Evolutionary conservation across 1,284 basidiomycete species (phyloP).

Genomic region (Ceratobasidium sp.): DNA sequence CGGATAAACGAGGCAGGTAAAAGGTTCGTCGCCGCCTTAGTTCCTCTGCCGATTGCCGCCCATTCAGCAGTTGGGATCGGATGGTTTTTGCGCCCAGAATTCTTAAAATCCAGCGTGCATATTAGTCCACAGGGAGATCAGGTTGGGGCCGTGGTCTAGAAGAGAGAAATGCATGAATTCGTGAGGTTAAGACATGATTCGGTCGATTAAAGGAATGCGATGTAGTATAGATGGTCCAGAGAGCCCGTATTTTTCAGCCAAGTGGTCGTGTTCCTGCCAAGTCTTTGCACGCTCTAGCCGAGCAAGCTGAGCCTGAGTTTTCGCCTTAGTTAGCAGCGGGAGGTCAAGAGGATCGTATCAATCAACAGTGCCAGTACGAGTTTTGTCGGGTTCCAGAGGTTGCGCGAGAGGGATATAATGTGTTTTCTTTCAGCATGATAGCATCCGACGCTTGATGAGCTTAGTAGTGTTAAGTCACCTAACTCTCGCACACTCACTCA

Average conservation of each 20-base stretch:
- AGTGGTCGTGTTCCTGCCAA: slow-evolving; percentile 26
- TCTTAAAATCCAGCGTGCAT: slow-evolving; percentile 13
- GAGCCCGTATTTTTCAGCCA: slow-evolving; percentile 53
- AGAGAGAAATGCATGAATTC: slow-evolving; percentile 58
- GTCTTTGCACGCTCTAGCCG: slow-evolving; percentile 11
- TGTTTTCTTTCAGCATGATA: background rate
- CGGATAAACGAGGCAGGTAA: slow-evolving; percentile 56
- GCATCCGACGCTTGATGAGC: slow-evolving; percentile 57
- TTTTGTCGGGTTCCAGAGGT: background rate
- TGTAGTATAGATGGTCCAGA: background rate
- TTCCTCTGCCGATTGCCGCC: slow-evolving; percentile 58
- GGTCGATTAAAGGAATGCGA: slow-evolving; percentile 29
- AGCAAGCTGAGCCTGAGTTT: no score
- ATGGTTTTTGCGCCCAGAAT: slow-evolving; percentile 9
- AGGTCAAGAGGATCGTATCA: slow-evolving; percentile 55
- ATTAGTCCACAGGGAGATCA: slow-evolving; percentile 51
- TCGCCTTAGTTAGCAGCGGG: slow-evolving; percentile 61
- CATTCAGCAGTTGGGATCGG: slow-evolving; percentile 55
- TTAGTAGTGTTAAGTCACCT: no score
- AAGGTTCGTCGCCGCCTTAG: slow-evolving; percentile 52
- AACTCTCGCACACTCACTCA: slow-evolving; percentile 12
- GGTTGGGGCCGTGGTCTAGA: background rate
- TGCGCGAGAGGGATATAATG: slow-evolving; percentile 49
- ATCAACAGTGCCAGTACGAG: background rate
- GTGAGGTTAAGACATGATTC: slow-evolving; percentile 52